Evolutionary conservation across 805 yeast species (phyloP).

Genomic region (Metschnikowia gruessii): DNA sequence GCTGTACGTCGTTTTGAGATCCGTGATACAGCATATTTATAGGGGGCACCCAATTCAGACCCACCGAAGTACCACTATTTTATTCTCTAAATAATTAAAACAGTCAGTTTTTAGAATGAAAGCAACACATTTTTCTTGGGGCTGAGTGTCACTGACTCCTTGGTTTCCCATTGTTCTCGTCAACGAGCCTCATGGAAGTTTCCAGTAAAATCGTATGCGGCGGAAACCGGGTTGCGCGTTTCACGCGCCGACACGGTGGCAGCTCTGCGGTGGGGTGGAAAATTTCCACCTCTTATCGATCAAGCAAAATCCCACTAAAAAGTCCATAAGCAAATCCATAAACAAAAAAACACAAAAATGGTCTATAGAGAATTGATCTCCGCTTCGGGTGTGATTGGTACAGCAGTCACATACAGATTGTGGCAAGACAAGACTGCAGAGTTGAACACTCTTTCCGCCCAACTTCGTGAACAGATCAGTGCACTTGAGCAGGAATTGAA

Average conservation of each 20-base stretch:
- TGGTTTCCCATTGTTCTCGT: no score
- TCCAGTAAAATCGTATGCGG: neutral
- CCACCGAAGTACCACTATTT: no score
- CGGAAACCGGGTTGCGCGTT: no score
- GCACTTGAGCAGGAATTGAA: constrained; percentile 8
- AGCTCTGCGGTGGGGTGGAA: constrained; percentile 1
- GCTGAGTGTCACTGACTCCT: no score
- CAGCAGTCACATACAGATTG: constrained; percentile 11
- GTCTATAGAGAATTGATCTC: constrained; percentile 11
- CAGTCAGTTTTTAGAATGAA: no score
- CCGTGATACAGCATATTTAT: no score
- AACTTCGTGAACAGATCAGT: constrained; percentile 6
- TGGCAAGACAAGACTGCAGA: constrained; percentile 10
- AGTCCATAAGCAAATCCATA: neutral
- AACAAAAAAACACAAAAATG: neutral
- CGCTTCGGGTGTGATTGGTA: constrained; percentile 8
- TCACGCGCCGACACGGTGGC: constrained; percentile 3
- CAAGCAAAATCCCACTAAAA: neutral
- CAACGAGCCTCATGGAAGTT: neutral
- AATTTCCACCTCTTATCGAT: neutral
- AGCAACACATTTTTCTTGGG: no score
- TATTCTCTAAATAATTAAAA: no score
- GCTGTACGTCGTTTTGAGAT: no score
- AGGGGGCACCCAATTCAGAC: no score
- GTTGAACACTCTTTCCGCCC: constrained; percentile 1